These are phyloP conservation scores for Mycena vitilis DNA, from an alignment of 768 basidiomycete genomes.

Conservation along the genomic window DNA sequence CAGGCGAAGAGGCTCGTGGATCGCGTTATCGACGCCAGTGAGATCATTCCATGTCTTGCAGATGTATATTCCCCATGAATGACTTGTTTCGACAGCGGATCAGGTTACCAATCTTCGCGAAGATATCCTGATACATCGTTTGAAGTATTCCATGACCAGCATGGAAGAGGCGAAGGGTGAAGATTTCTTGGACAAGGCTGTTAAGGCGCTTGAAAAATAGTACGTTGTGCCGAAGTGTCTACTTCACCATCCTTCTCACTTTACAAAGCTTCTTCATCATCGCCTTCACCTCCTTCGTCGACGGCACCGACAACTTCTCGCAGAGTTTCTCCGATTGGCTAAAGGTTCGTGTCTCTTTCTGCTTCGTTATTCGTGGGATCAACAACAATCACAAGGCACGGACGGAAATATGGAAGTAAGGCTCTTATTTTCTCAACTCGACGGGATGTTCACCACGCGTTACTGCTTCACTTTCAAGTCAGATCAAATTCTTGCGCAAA, in stretches of 20 bases:
- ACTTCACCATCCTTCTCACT: background rate
- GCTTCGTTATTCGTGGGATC: background rate
- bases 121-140: slow-evolving; percentile 83
- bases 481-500: slow-evolving; percentile 88
- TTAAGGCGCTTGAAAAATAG: slow-evolving; percentile 90
- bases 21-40: slow-evolving; percentile 82
- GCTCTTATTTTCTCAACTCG: background rate
- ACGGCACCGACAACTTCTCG: slow-evolving; percentile 67
- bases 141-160: slow-evolving; percentile 87
- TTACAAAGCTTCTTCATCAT: slow-evolving; percentile 88
- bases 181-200: slow-evolving; percentile 70
- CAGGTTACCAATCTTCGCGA: slow-evolving; percentile 94
- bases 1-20: slow-evolving; percentile 92
- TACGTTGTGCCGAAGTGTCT: slow-evolving; percentile 50
- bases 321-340: slow-evolving; percentile 90
- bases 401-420: slow-evolving; percentile 94
- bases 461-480: slow-evolving; percentile 56
- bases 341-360: slow-evolving; percentile 58
- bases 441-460: slow-evolving; percentile 4
- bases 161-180: slow-evolving; percentile 75
- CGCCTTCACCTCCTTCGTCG: slow-evolving; percentile 90
- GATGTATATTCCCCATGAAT: background rate
- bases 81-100: slow-evolving; percentile 66
- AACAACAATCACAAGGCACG: slow-evolving; percentile 60
- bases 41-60: slow-evolving; percentile 36